phyloP scores from a whole-genome alignment of 768 basidiomycete genomes.

The Leucocoprinus leucothites region DNA sequence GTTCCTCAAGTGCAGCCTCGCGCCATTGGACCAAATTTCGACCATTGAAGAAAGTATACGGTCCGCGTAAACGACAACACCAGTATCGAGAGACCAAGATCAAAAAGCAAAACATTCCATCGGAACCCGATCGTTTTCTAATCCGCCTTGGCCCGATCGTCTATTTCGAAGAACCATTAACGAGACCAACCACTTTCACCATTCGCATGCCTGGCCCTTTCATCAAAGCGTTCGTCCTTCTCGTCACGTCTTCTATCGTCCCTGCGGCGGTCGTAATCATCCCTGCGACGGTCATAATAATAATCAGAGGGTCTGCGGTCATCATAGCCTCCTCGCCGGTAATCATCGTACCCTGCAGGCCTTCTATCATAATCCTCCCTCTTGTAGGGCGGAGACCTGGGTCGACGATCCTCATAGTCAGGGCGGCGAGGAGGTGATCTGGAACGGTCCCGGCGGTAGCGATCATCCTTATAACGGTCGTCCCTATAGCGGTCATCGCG shows the following conservation, averaged over 20 bases:
- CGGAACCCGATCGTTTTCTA: conserved; percentile 25
- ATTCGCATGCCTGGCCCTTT: conserved; percentile 72
- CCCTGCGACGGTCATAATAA: conserved; percentile 87
- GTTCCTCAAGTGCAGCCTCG: conserved; percentile 30
- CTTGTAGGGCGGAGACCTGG: conserved; percentile 78
- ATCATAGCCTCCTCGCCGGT: conserved; percentile 81
- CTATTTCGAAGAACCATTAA: conserved; percentile 45
- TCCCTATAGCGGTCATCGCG: conserved; percentile 62
- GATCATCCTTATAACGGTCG: conserved; percentile 53
- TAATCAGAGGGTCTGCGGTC: conserved; percentile 80
- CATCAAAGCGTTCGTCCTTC: conserved; percentile 79
- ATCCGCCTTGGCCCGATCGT: conserved; percentile 18
- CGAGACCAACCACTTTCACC: conserved; percentile 78
- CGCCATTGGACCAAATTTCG: conserved; percentile 39
- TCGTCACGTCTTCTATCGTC: conserved; percentile 82
- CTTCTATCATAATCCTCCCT: conserved; percentile 83
- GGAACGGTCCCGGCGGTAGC: conserved; percentile 78
- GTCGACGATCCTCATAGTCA: conserved; percentile 72
- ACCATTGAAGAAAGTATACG: conserved; percentile 47
- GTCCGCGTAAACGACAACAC: conserved; percentile 53
- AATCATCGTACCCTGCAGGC: conserved; percentile 91
- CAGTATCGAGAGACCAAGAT: conserved; percentile 49
- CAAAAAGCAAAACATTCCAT: conserved; percentile 37
- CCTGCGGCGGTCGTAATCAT: conserved; percentile 64
- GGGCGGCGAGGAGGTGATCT: conserved; percentile 75